These are phyloP conservation scores for Penicillium olsonii DNA, from an alignment of 2,329 filamentous ascomycete genomes.

Conservation along the genomic window DNA sequence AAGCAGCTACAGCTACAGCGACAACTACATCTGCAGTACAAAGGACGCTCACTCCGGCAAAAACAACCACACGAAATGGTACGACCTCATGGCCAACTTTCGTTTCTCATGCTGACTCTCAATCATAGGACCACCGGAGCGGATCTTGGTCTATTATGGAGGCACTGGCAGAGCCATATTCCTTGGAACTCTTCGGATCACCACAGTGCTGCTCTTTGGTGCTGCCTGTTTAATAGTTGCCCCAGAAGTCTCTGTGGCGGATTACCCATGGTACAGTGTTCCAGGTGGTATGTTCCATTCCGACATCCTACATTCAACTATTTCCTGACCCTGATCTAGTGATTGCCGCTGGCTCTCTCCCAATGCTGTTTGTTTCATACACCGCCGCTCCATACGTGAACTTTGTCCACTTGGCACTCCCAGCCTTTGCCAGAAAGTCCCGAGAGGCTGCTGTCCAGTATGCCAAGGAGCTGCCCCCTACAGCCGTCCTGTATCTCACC, in stretches of 20 bases:
- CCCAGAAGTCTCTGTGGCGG: slow-evolving; percentile 56
- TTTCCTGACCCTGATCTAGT: slow-evolving; percentile 44
- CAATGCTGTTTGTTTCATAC: slow-evolving; percentile 65
- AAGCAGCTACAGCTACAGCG: no score
- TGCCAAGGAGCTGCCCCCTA: slow-evolving; percentile 46
- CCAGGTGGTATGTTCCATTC: slow-evolving; percentile 39
- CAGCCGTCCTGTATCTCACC: slow-evolving; percentile 46
- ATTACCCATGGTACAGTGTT: slow-evolving; percentile 45
- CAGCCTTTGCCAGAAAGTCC: slow-evolving; percentile 64
- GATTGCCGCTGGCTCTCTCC: slow-evolving; percentile 61
- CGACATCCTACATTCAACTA: not conserved
- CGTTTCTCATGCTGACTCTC: slow-evolving; percentile 9
- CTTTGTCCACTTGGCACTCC: slow-evolving; percentile 69
- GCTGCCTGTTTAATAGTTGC: slow-evolving; percentile 66
- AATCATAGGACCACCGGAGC: slow-evolving; percentile 38
- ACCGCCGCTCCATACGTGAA: slow-evolving; percentile 71
- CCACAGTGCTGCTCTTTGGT: slow-evolving; percentile 67
- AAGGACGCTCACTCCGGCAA: slow-evolving; percentile 20
- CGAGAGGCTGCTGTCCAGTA: slow-evolving; percentile 49
- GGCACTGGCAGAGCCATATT: slow-evolving; percentile 68
- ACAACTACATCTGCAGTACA: slow-evolving; percentile 14
- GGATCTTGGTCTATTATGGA: slow-evolving; percentile 72
- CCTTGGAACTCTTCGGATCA: slow-evolving; percentile 70
- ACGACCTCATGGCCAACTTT: no score
- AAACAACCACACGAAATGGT: slow-evolving; percentile 19